phyloP scores from a whole-genome alignment of 2,329 filamentous ascomycete genomes.

The Aspergillus candidus region DNA sequence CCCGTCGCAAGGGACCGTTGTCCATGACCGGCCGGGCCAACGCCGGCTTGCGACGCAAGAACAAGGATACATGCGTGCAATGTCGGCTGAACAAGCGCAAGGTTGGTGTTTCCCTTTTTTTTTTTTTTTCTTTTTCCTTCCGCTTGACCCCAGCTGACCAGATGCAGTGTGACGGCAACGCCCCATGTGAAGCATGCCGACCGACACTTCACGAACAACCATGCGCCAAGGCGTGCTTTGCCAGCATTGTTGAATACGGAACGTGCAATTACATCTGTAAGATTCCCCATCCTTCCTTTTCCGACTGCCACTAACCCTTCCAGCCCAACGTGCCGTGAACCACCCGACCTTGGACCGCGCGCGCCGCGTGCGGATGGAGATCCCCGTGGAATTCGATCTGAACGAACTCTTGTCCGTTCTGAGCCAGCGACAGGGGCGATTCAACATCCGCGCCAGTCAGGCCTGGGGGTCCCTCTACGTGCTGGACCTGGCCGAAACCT shows the following conservation, averaged over 20 bases:
- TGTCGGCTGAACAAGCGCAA: slow-evolving; percentile 41
- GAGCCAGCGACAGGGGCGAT: slow-evolving; percentile 33
- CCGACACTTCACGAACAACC: slow-evolving; percentile 39
- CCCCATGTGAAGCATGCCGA: slow-evolving; percentile 39
- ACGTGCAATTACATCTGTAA: slow-evolving; percentile 44
- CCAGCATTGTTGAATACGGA: slow-evolving; percentile 40
- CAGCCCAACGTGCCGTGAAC: slow-evolving; percentile 40
- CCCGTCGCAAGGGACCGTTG: slow-evolving; percentile 39
- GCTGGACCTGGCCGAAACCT: slow-evolving; percentile 37
- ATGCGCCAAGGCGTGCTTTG: slow-evolving; percentile 40
- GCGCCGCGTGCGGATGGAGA: slow-evolving; percentile 35
- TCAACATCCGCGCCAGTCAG: slow-evolving; percentile 41
- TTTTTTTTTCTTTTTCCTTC: not conserved
- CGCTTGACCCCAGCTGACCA: slow-evolving; percentile 7
- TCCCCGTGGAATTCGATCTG: slow-evolving; percentile 37
- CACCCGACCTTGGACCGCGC: slow-evolving; percentile 33
- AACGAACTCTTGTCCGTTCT: slow-evolving; percentile 34
- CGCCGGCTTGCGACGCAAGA: slow-evolving; percentile 38
- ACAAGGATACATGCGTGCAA: slow-evolving; percentile 41
- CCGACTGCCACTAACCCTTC: not conserved
- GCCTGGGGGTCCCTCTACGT: slow-evolving; percentile 39
- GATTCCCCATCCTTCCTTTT: slow-evolving; percentile 4
- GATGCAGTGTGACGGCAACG: slow-evolving; percentile 36
- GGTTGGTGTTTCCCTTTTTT: slow-evolving; percentile 20
- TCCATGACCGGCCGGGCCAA: slow-evolving; percentile 35